Evolutionary conservation across 495 filamentous ascomycete species (phyloP), one percentile per base, ranked within the genome.

Genomic region (Penicillium tannophilum): DNA sequence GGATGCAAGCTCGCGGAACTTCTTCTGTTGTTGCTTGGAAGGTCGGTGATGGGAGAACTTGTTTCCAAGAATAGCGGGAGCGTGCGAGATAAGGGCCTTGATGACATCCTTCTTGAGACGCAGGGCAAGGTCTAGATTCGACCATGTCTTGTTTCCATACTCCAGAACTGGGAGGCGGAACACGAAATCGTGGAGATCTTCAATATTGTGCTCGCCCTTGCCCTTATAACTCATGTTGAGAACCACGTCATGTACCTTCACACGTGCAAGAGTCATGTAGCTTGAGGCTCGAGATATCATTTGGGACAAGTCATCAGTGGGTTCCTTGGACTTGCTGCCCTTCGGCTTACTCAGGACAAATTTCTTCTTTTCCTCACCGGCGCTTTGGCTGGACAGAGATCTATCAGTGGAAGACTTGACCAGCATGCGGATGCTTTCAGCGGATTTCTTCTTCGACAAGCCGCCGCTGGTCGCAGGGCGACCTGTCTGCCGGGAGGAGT

Each of bases 121-220:
- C 50, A 97, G 77, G 1, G 93, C 92, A 11, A 99, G 84, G 61
- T 99, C 94, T 8, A 98, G 85, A 70, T 98, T 98, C 17, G 93
- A 97, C 94, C 94, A 99, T 10, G 92, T 98, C 76, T 97, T 98
- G 78, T 99, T 98, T 50, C 90, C 84, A 71, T 96, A 98, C 69
- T 99, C 94, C 41, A 99, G 85, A 16, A 89, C 89, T 7, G 94
- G 94, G 67, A 99, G 85, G 19, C 92, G 88, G 82, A 98, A 98
- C 58, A 98, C 94, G 59, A 98, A 93, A 65, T 97, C 88, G 72
- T 98, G 94, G 12, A 98, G 86, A 71, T 98, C 94, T 75, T 96
- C 90, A 50, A 98, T 76, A 65, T 98, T 99, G 64, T 92, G 91
- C 55, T 96, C 90, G 44, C 91, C 92, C 72, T 88, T 93, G 58